Evolutionary conservation across 2,329 filamentous ascomycete species (phyloP), one percentile per base, ranked within the genome.

Genomic region (Colletotrichum graminicola): DNA sequence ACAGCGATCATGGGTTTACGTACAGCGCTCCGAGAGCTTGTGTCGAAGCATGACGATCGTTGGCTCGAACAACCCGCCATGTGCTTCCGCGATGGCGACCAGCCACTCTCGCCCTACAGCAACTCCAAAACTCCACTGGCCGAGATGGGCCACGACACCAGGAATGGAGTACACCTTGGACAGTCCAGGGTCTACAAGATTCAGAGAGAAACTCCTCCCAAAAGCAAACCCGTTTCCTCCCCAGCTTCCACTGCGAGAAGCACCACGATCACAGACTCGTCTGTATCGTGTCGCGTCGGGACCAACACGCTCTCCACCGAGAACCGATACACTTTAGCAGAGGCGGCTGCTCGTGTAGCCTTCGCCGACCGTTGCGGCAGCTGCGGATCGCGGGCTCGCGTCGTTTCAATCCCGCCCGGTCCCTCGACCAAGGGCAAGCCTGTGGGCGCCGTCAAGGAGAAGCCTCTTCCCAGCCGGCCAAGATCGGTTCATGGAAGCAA

Each of bases 271-370:
- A 26, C n/a, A 5, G 12, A 11, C 14, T 8, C 21, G n/a, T 16
- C 7, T 5, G 7, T 2, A 5, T 0, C n/a, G 2, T 5, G 16
- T 21, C 14, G 1, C 1, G 1, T 1, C 12, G 23, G 8, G 6
- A 16, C n/a, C 7, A 16, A 4, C 34, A 21, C 12, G 16, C n/a
- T 7, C 23, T n/a, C 3, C 29, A 1, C 39, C 5, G 8, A 32
- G 16, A 14, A 12, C 2, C 16, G 21, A 12, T 32, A 32, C 26
- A 45, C 4, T 2, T 16, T 60, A 12, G 56, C 56, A n/a, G 56
- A 60, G 26, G 8, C 32, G 39, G 39, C 39, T 32, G 56, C 56
- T 23, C 39, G 56, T 2, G 5, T 45, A 6, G 56, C 56, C 26
- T 60, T 23, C 23, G 8, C 41, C 10, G 2, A 41, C 7, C 49